Percentiles rank a stretch among this genome's conserved stretches.
These are phyloP conservation scores for Trichoderma aggressivum DNA, from an alignment of 2,329 filamentous ascomycete species.

Conservation along the genomic window DNA sequence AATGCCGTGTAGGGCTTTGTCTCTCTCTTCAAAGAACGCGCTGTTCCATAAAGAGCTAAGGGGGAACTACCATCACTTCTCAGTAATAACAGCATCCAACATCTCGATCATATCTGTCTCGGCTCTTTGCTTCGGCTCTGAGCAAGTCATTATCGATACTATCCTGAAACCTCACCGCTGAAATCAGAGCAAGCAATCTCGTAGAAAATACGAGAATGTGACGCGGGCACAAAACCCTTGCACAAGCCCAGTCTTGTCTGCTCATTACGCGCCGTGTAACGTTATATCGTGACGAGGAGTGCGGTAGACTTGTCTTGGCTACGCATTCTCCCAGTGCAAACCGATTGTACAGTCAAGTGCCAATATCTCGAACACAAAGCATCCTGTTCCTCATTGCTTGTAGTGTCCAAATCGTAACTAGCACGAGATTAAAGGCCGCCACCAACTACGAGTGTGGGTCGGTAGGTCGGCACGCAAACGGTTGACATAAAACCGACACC, in stretches of 20 bases:
- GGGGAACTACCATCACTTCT: background rate
- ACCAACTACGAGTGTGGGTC: background rate
- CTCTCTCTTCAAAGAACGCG: background rate
- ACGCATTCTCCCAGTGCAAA: background rate
- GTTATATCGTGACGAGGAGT: background rate
- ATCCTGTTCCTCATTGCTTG: background rate
- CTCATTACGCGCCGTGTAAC: background rate
- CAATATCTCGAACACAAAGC: background rate
- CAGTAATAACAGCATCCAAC: background rate
- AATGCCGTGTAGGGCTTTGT: background rate
- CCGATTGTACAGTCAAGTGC: background rate
- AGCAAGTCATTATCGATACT: background rate
- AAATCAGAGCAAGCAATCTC: background rate
- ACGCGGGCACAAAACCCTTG: background rate
- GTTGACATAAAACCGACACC: background rate
- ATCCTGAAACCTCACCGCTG: background rate
- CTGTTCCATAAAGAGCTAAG: background rate
- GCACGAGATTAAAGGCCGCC: background rate
- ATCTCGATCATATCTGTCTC: background rate
- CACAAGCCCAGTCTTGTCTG: background rate
- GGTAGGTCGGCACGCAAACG: background rate
- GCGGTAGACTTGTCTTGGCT: background rate
- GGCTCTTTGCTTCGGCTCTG: background rate
- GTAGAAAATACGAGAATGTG: background rate
- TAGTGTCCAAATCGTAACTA: background rate